phyloP scores from a whole-genome alignment of 1,284 basidiomycete species.

The Volvariella surrecta region DNA sequence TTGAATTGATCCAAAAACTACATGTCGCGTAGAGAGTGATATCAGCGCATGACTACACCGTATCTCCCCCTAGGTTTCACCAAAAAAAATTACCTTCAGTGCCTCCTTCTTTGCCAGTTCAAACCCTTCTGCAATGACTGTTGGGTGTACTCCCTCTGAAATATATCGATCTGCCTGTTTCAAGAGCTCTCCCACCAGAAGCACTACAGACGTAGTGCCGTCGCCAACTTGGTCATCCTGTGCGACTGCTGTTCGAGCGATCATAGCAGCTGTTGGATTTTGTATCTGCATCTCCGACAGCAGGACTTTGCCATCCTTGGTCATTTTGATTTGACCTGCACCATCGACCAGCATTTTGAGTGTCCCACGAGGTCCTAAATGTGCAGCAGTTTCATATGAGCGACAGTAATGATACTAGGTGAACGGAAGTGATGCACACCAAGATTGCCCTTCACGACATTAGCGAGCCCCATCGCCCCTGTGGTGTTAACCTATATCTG shows the following conservation, averaged over 20 bases:
- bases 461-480: conserved; percentile 96
- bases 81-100: conserved; percentile 54
- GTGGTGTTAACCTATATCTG: conserved; percentile 69
- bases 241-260: conserved; percentile 95
- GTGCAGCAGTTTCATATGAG: conserved; percentile 8
- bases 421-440: conserved; percentile 41
- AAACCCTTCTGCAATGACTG: conserved; percentile 92
- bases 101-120: conserved; percentile 97
- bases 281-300: conserved; percentile 99
- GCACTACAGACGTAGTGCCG: conserved; percentile 95
- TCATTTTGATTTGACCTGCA: conserved; percentile 99
- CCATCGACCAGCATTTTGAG: conserved; percentile 99
- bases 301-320: conserved; percentile 98
- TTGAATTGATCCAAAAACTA: conserved; percentile 94
- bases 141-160: conserved; percentile 97
- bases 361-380: conserved; percentile 84
- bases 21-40: not conserved
- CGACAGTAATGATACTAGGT: conserved; percentile 6
- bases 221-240: conserved; percentile 99
- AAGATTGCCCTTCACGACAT: conserved; percentile 95
- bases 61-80: not conserved
- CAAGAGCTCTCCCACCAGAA: conserved; percentile 94
- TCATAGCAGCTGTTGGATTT: conserved; percentile 99
- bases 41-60: not conserved
- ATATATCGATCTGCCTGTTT: conserved; percentile 98